Percentiles rank a stretch among this genome's conserved stretches.
phyloP scores from a whole-genome alignment of 108 stramenopile genomes.

The Chaetoceros muelleri region DNA sequence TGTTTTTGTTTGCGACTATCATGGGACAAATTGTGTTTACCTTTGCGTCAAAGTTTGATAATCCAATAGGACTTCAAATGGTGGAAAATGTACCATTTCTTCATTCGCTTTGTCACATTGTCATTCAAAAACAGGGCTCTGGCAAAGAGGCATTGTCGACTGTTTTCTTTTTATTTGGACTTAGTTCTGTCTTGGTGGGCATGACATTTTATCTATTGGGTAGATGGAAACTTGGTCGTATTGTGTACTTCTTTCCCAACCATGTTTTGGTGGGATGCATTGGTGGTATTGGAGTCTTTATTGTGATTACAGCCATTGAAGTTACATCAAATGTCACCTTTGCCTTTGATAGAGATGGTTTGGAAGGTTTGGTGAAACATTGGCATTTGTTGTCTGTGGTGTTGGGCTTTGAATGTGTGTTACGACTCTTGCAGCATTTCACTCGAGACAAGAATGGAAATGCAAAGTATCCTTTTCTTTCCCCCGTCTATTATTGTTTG shows the following conservation, averaged over 20 bases:
- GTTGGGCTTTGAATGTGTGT: slow-evolving; percentile 38
- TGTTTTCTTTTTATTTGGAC: slow-evolving; percentile 57
- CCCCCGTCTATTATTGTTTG: slow-evolving; percentile 67
- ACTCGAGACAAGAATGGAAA: slow-evolving; percentile 31
- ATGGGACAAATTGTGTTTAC: slow-evolving; percentile 56
- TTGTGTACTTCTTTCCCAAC: slow-evolving; percentile 72
- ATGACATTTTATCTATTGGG: slow-evolving; percentile 63
- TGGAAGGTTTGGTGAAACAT: slow-evolving; percentile 16
- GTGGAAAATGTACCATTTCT: slow-evolving; percentile 80
- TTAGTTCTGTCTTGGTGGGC: slow-evolving; percentile 62
- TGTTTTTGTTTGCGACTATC: slow-evolving; percentile 63
- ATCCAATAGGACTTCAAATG: slow-evolving; percentile 69
- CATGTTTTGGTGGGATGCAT: slow-evolving; percentile 81
- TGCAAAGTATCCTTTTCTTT: slow-evolving; percentile 44
- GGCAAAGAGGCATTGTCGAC: slow-evolving; percentile 62
- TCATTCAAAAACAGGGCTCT: slow-evolving; percentile 37
- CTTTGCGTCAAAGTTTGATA: slow-evolving; percentile 42
- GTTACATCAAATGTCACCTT: slow-evolving; percentile 47
- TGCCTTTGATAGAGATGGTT: slow-evolving; percentile 16
- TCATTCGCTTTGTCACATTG: slow-evolving; percentile 47
- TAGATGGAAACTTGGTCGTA: slow-evolving; percentile 42
- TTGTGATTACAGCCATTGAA: slow-evolving; percentile 63
- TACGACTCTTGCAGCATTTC: slow-evolving; percentile 38
- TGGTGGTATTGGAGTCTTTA: slow-evolving; percentile 71
- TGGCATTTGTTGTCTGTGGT: slow-evolving; percentile 34